phyloP scores from a whole-genome alignment of 306 rosid species.

The Morella rubra region DNA sequence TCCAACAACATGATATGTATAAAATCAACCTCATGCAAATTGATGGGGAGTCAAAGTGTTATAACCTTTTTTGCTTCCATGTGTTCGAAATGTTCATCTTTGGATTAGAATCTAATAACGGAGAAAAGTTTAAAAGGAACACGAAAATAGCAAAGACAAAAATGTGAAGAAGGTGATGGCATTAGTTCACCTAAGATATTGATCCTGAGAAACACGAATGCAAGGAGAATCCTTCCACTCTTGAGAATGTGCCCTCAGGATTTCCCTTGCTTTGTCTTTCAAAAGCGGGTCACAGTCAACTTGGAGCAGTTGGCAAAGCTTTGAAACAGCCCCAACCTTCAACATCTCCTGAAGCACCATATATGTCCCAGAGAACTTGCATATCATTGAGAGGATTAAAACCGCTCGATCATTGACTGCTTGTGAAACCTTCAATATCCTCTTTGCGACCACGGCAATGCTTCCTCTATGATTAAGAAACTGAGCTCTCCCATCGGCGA shows the following conservation, averaged over 20 bases:
- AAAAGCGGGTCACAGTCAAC: conserved; percentile 36
- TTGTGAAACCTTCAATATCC: conserved; percentile 47
- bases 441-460: conserved; percentile 42
- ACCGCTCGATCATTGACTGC: conserved; percentile 51
- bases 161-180: background rate
- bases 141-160: background rate
- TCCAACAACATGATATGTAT: background rate
- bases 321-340: conserved; percentile 48
- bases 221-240: conserved; percentile 66
- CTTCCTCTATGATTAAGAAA: conserved; percentile 53
- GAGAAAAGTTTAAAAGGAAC: too few relatives aligned
- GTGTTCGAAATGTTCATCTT: background rate
- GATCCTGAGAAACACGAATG: conserved; percentile 12
- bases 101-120: too few relatives aligned
- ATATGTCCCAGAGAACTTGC: conserved; percentile 45
- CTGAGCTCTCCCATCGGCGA: conserved; percentile 66
- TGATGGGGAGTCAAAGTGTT: background rate
- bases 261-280: conserved; percentile 51
- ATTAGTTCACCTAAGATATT: conserved; percentile 12
- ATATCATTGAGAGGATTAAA: conserved; percentile 43
- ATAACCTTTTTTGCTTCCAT: background rate
- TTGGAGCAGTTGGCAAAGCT: conserved; percentile 62
- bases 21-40: too few relatives aligned
- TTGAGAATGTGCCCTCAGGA: conserved; percentile 44
- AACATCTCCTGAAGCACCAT: conserved; percentile 60